Base-by-base conservation (phyloP, 371 early-diverging fungal genomes). In the Actinomortierella wolfii region DNA sequence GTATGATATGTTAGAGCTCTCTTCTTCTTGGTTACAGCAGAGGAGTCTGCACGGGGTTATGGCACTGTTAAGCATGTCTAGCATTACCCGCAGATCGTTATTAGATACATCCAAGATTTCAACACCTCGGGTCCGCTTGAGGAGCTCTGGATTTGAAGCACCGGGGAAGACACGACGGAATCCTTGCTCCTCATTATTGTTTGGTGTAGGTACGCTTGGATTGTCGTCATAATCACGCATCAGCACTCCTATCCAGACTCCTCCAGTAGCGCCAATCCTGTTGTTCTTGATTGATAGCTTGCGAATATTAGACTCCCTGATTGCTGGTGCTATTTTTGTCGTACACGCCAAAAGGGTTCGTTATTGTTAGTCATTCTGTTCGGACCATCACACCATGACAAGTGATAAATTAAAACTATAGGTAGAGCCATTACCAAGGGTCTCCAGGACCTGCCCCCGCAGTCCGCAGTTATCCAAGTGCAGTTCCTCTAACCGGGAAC, bases 241-340 rank as follows among this genome's bases (percentile, higher is more conserved):
- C 82, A 90, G 78, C 11, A 88, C 88, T 1, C 86, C 85, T 34
- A 90, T 59, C 81, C 86, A 83, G 4, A 84, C 56, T 21, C 87
- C 83, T 26, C 82, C 82, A 25, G 78, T 65, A 20, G 78, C 61
- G 42, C 77, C 79, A 9, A 88, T 81, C 17, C 77, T 78, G 64
- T 86, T 85, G 48, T 81, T 71, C 21, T 86, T 67, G 45, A 90
- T 67, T 1, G 84, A 84, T 1, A 90, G 67, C 26, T 69, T 54
- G 8, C 68, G 69, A 41, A 90, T 34, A n/a, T 64, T 64, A 5
- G 86, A 82, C 56, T 81, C 76, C 25, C 82, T 76, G 17, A 88
- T 75, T 3, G 81, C 81, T 0, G 80, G 64, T 1, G 82, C 85
- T 64, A 57, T 41, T 7, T n/a, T 17, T 26, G 46, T 17, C 20